Conservation (phyloP, 1,139 yeast genomes). For the Kurtzmaniella quercitrusa region DNA sequence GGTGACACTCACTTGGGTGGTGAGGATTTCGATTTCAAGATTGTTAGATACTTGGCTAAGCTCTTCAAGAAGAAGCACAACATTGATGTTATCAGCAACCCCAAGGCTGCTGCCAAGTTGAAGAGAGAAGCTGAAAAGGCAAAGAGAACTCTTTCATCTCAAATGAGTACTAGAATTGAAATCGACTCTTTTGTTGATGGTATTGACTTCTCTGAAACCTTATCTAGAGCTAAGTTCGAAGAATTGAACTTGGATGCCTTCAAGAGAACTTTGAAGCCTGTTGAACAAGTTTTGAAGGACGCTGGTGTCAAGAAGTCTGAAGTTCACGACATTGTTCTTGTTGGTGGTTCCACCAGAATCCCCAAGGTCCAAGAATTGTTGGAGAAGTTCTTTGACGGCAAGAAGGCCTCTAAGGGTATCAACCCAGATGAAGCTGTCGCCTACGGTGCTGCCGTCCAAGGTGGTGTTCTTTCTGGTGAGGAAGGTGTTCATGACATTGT, state of each 20-base stretch:
- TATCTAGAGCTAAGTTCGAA: conserved; percentile 94
- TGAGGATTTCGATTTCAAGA: conserved; percentile 91
- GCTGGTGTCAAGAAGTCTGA: conserved; percentile 79
- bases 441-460: conserved; percentile 66
- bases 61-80: conserved; percentile 85
- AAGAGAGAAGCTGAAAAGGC: conserved; percentile 98
- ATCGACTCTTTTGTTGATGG: conserved; percentile 95
- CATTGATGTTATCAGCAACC: conserved; percentile 68
- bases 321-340: conserved; percentile 87
- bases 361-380: conserved; percentile 93
- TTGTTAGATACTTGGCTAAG: conserved; percentile 81
- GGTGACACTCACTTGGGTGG: conserved; percentile 66
- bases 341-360: conserved; percentile 97
- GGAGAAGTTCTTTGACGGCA: conserved; percentile 84
- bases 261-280: conserved; percentile 89
- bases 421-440: conserved; percentile 80
- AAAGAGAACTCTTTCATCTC: conserved; percentile 88
- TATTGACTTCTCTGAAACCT: conserved; percentile 87
- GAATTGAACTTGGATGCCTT: conserved; percentile 84
- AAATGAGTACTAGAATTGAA: conserved; percentile 85
- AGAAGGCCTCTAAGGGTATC: conserved; percentile 92
- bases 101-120: conserved; percentile 81
- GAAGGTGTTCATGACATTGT: conserved; percentile 48
- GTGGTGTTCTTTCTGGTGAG: conserved; percentile 87
- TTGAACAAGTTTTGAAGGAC: conserved; percentile 87